Percentiles rank a stretch among this genome's conserved stretches.
These are phyloP conservation scores for Chlamydomonas applanata DNA, from an alignment of 139 green algal genomes.

Conservation along the genomic window DNA sequence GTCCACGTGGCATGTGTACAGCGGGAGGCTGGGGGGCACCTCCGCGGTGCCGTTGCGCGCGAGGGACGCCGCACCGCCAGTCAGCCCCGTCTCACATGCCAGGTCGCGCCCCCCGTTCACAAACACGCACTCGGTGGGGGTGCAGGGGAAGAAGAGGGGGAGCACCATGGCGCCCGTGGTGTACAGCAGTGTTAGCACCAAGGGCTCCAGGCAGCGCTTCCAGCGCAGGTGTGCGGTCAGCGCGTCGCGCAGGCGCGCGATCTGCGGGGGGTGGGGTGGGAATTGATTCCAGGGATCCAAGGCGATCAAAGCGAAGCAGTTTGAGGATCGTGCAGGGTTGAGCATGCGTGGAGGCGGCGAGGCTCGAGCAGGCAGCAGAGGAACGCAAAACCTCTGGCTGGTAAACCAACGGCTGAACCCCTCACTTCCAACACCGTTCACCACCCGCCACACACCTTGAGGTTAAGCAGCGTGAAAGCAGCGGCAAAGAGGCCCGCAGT, in stretches of 20 bases:
- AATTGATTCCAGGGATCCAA: too few species aligned
- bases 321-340: too few species aligned
- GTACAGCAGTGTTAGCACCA: constrained; percentile 73
- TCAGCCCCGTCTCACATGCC: constrained; percentile 31
- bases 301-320: too few species aligned
- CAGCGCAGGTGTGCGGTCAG: constrained; percentile 26
- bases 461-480: constrained; percentile 78
- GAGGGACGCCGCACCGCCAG: neutral
- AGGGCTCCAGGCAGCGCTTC: constrained; percentile 71
- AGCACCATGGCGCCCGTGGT: constrained; percentile 77
- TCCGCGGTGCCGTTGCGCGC: neutral
- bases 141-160: constrained; percentile 80
- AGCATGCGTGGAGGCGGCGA: too few species aligned
- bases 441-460: constrained; percentile 27
- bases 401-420: too few species aligned
- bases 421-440: too few species aligned
- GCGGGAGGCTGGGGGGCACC: constrained; percentile 19
- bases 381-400: too few species aligned
- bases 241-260: constrained; percentile 32
- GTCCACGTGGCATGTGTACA: constrained; percentile 35
- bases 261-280: neutral
- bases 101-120: neutral
- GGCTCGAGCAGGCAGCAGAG: too few species aligned
- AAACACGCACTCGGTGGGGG: constrained; percentile 60
- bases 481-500: constrained; percentile 66